Evolutionary conservation across 331 rosid genomes (phyloP).

Genomic region (Rosa hybrid): DNA sequence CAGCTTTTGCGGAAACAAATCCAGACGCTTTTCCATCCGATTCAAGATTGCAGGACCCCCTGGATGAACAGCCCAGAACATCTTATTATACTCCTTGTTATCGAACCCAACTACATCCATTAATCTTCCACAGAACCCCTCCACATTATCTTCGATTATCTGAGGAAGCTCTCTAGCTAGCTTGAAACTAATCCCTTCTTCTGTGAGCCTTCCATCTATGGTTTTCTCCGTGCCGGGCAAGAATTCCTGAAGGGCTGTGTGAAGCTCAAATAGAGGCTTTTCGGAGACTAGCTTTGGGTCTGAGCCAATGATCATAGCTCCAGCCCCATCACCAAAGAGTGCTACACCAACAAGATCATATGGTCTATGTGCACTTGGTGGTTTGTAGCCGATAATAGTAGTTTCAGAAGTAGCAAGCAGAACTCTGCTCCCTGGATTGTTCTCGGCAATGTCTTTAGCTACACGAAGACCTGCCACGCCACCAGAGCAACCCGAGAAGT

Average conservation of each 20-base stretch:
- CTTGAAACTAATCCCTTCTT: conserved; percentile 88
- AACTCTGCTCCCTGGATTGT: conserved; percentile 83
- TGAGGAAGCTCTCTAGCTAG: conserved; percentile 88
- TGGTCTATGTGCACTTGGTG: conserved; percentile 75
- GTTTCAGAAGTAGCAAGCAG: conserved; percentile 86
- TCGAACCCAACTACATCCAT: conserved; percentile 46
- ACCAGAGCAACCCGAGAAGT: conserved; percentile 81
- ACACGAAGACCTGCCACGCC: conserved; percentile 89
- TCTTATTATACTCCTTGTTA: conserved; percentile 55
- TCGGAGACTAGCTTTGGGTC: conserved; percentile 52
- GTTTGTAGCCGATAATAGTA: conserved; percentile 88
- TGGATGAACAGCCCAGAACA: conserved; percentile 96
- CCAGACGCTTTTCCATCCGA: conserved; percentile 73
- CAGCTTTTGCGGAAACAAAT: conserved; percentile 71
- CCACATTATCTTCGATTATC: conserved; percentile 75
- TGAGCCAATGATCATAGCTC: conserved; percentile 80
- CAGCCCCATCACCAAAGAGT: conserved; percentile 91
- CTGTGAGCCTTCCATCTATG: conserved; percentile 83
- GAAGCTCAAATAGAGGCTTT: conserved; percentile 82
- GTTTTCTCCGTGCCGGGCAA: conserved; percentile 68
- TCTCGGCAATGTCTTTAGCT: conserved; percentile 87
- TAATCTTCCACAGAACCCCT: conserved; percentile 63
- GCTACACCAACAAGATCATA: conserved; percentile 97
- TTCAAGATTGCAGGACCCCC: conserved; percentile 91
- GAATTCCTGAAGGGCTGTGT: conserved; percentile 68